Evolutionary conservation across 176 grass and related monocot species (phyloP).

Genomic region (Carex parvula): DNA sequence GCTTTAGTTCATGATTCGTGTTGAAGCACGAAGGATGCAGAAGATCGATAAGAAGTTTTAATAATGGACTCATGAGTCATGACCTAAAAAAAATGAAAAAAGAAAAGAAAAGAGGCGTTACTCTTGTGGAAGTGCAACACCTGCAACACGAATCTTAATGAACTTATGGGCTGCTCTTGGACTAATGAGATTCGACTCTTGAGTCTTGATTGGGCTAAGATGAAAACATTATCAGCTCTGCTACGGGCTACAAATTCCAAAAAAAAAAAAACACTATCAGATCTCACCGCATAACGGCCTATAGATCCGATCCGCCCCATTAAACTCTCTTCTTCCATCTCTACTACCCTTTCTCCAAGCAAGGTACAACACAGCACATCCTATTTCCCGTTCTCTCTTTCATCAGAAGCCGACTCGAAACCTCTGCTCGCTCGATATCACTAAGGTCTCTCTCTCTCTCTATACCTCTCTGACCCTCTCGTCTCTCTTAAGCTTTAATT

Average conservation of each 20-base stretch:
- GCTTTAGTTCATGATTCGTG: too few species aligned
- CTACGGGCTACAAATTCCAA: too few species aligned
- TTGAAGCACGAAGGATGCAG: too few species aligned
- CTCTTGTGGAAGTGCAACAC: too few species aligned
- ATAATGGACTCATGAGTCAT: too few species aligned
- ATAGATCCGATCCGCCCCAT: not conserved
- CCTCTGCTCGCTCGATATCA: not conserved
- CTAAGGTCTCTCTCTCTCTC: not conserved
- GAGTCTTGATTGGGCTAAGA: not conserved
- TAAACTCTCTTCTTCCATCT: conserved; percentile 7
- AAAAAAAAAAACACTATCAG: not conserved
- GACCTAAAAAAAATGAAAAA: too few species aligned
- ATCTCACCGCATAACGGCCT: not conserved
- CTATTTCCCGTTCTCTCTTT: not conserved
- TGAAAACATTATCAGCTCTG: not conserved
- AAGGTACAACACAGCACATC: not conserved
- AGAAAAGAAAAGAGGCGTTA: too few species aligned
- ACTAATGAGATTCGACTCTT: not conserved
- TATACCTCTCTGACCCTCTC: not conserved
- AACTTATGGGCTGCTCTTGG: not conserved
- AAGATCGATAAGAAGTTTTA: too few species aligned
- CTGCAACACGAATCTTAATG: not conserved
- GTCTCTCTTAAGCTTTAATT: not conserved
- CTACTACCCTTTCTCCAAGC: conserved; percentile 30
- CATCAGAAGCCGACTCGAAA: not conserved